Evolutionary conservation across 306 rosid genomes (phyloP).

Genomic region (Argentina anserina): DNA sequence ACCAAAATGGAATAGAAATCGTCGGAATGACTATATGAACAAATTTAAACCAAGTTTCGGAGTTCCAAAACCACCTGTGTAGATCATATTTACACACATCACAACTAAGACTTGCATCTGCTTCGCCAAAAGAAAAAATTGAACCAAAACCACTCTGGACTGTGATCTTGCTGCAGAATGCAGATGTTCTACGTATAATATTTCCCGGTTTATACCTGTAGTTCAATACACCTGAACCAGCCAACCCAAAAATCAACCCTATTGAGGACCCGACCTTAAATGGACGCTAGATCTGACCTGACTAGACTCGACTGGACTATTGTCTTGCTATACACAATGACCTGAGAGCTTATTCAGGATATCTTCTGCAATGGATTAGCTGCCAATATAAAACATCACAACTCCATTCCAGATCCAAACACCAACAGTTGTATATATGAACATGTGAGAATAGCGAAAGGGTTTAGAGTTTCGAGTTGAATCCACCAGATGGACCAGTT

Average conservation of each 20-base stretch:
- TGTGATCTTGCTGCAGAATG: slow-evolving; percentile 20
- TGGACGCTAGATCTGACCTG: slow-evolving; percentile 28
- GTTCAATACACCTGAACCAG: slow-evolving; percentile 32
- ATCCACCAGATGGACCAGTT: slow-evolving; percentile 46
- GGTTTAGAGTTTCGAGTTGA: slow-evolving; percentile 57
- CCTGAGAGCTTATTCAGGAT: slow-evolving; percentile 22
- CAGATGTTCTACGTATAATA: slow-evolving; percentile 32
- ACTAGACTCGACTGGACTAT: slow-evolving; percentile 10
- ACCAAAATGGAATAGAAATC: slow-evolving; percentile 25
- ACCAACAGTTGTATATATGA: neutral
- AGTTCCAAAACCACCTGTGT: slow-evolving; percentile 40
- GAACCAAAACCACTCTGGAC: slow-evolving; percentile 22
- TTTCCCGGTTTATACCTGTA: slow-evolving; percentile 41
- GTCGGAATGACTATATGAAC: slow-evolving; percentile 22
- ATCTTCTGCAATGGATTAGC: slow-evolving; percentile 33
- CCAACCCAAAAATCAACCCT: slow-evolving; percentile 27
- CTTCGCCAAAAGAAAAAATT: neutral
- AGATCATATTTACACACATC: slow-evolving; percentile 22
- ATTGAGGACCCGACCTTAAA: slow-evolving; percentile 31
- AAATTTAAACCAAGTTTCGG: slow-evolving; percentile 27
- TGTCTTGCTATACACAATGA: slow-evolving; percentile 18
- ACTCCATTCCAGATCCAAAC: slow-evolving; percentile 7
- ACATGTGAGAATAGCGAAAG: slow-evolving; percentile 11
- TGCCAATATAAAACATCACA: neutral
- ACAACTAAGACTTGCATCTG: slow-evolving; percentile 15